Percentiles rank a stretch among this genome's conserved stretches.
These are phyloP conservation scores for Cyberlindnera euphorbiiphila DNA, from an alignment of 805 yeast genomes.

Conservation along the genomic window DNA sequence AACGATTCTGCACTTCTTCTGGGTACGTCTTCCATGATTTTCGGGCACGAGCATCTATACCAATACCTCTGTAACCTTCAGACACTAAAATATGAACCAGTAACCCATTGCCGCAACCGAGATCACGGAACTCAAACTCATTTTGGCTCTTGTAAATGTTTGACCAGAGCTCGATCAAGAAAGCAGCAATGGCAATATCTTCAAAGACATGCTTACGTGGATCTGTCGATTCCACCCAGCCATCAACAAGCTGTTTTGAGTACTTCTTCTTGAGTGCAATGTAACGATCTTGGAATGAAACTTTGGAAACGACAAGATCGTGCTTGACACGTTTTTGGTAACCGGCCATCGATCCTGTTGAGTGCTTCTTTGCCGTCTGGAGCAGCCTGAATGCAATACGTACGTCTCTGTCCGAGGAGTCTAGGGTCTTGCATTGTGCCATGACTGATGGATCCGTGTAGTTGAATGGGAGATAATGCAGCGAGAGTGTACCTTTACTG, in stretches of 20 bases:
- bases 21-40: constrained; percentile 87
- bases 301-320: constrained; percentile 80
- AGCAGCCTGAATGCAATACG: constrained; percentile 80
- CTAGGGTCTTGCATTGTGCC: constrained; percentile 30
- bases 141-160: constrained; percentile 38
- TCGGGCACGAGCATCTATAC: constrained; percentile 85
- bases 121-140: constrained; percentile 71
- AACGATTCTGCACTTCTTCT: constrained; percentile 46
- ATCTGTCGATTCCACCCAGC: constrained; percentile 93
- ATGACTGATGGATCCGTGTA: constrained; percentile 27
- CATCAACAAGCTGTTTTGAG: constrained; percentile 66
- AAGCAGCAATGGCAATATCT: constrained; percentile 93
- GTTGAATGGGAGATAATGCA: constrained; percentile 70
- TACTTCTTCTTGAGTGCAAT: constrained; percentile 77
- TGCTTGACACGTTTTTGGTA: constrained; percentile 86
- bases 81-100: constrained; percentile 65
- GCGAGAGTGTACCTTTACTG: constrained; percentile 45
- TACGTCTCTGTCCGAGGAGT: constrained; percentile 56
- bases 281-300: constrained; percentile 78
- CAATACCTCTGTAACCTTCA: constrained; percentile 82
- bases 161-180: constrained; percentile 82
- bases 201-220: constrained; percentile 95
- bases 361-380: constrained; percentile 79
- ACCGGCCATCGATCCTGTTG: constrained; percentile 78
- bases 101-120: constrained; percentile 95